phyloP scores from a whole-genome alignment of 1,139 yeast genomes.

The Citeromyces hawaiiensis region DNA sequence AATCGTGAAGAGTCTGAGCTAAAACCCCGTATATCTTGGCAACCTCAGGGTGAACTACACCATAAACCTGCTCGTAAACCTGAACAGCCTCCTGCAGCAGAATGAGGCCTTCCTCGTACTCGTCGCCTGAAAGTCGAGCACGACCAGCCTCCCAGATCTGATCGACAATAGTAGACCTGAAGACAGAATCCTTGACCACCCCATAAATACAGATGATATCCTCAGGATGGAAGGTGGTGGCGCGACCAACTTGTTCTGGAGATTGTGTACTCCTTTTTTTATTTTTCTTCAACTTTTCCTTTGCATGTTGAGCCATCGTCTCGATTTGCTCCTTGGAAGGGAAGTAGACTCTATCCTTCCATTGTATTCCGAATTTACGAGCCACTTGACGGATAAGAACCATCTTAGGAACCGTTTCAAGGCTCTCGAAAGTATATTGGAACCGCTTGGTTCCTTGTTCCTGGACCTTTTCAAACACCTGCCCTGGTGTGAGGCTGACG shows the following conservation, averaged over 20 bases:
- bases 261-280: conserved; percentile 5
- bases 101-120: conserved; percentile 35
- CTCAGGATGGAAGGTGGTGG: conserved; percentile 34
- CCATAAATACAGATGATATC: conserved; percentile 69
- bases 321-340: conserved; percentile 27
- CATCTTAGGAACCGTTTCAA: conserved; percentile 20
- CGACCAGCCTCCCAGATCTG: conserved; percentile 70
- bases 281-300: conserved; percentile 19
- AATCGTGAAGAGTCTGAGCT: conserved; percentile 55
- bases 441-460: conserved; percentile 46
- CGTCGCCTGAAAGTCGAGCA: conserved; percentile 25
- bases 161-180: conserved; percentile 55
- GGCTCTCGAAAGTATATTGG: conserved; percentile 28
- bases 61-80: conserved; percentile 75
- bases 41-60: conserved; percentile 68
- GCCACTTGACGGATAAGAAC: conserved; percentile 64
- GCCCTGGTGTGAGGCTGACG: conserved; percentile 26
- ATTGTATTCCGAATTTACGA: conserved; percentile 75
- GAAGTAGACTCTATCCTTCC: conserved; percentile 48
- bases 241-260: conserved; percentile 12
- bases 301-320: conserved; percentile 10
- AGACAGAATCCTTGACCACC: conserved; percentile 54
- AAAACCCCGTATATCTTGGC: conserved; percentile 56
- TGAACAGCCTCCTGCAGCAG: conserved; percentile 59
- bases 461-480: conserved; percentile 28